Conservation (phyloP, 495 filamentous ascomycete species). For the Polyplosphaeria fusca region DNA sequence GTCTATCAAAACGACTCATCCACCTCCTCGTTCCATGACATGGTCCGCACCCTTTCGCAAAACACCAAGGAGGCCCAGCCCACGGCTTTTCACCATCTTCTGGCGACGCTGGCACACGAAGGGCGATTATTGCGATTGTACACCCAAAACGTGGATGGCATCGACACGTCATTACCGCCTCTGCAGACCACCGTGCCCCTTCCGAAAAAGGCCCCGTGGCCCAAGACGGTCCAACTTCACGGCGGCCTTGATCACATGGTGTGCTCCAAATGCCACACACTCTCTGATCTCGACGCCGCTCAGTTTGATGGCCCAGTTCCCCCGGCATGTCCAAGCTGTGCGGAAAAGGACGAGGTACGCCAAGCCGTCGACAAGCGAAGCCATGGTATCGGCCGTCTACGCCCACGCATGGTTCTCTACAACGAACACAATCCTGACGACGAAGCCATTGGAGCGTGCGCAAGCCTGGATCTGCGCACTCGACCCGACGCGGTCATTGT, state of each 20-base stretch:
- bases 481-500: constrained; percentile 90
- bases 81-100: constrained; percentile 88
- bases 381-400: constrained; percentile 86
- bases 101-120: constrained; percentile 85
- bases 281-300: constrained; percentile 70
- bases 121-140: constrained; percentile 89
- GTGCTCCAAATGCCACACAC: constrained; percentile 82
- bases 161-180: constrained; percentile 81
- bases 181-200: constrained; percentile 74
- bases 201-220: constrained; percentile 81
- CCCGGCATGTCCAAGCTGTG: constrained; percentile 76
- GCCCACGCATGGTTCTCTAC: constrained; percentile 93
- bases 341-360: constrained; percentile 70
- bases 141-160: constrained; percentile 92
- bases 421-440: constrained; percentile 96
- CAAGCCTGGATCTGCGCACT: constrained; percentile 74
- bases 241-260: constrained; percentile 94
- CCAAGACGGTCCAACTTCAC: constrained; percentile 87
- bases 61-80: constrained; percentile 71
- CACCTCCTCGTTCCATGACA: constrained; percentile 86
- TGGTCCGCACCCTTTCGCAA: constrained; percentile 84
- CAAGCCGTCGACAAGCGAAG: constrained; percentile 81
- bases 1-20: constrained; percentile 88
- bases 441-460: constrained; percentile 89
- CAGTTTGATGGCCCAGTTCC: constrained; percentile 81